Percentiles rank a stretch among this genome's conserved stretches.
These are phyloP conservation scores for Coemansia brasiliensis DNA, from an alignment of 192 early-diverging fungal genomes.

Conservation along the genomic window DNA sequence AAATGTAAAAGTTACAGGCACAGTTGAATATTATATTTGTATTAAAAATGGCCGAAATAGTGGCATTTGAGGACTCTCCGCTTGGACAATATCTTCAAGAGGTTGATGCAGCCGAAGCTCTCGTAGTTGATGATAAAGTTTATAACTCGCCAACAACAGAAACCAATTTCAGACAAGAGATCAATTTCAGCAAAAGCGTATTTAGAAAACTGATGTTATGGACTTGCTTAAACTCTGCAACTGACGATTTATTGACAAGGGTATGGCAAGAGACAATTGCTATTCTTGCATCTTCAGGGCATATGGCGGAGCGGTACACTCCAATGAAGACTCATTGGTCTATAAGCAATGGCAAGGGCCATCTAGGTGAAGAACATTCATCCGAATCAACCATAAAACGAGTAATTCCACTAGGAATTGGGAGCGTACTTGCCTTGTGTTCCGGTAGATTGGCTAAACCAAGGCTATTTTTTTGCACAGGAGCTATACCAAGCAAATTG, in stretches of 20 bases:
- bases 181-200: no score
- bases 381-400: neutral
- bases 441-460: neutral
- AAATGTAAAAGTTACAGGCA: no score
- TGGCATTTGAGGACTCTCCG: constrained; percentile 48
- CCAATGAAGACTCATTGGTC: constrained; percentile 7
- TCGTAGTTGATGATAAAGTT: constrained; percentile 15
- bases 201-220: no score
- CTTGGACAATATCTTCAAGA: constrained; percentile 43
- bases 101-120: constrained; percentile 18
- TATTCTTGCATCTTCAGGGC: constrained; percentile 24
- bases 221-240: neutral
- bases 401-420: neutral
- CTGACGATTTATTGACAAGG: neutral
- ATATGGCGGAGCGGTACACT: constrained; percentile 32
- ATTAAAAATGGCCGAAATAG: constrained; percentile 31
- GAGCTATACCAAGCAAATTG: no score
- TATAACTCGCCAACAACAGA: neutral
- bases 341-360: no score
- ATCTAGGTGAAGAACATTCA: no score
- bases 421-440: neutral
- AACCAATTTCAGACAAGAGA: no score
- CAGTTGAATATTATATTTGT: neutral
- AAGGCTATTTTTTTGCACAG: neutral
- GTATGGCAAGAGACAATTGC: neutral